Evolutionary conservation across 495 filamentous ascomycete genomes (phyloP).

Genomic region (Parmelia sp.): DNA sequence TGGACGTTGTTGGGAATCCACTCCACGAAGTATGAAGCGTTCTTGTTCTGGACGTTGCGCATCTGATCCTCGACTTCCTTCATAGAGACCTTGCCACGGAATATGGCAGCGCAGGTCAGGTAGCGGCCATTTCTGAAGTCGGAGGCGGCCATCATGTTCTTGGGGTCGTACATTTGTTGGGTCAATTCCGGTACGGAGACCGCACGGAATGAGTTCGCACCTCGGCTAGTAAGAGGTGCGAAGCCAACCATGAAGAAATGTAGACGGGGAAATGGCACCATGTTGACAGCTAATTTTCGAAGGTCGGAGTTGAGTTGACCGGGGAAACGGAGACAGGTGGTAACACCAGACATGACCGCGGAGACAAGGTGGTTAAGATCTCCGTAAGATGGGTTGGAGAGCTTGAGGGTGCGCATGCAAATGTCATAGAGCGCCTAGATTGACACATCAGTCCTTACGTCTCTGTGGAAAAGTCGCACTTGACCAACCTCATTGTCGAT

Average conservation of each 20-base stretch:
- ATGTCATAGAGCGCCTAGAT: constrained; percentile 92
- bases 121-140: constrained; percentile 99
- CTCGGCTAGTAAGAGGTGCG: constrained; percentile 94
- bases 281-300: constrained; percentile 99
- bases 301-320: constrained; percentile 99
- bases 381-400: constrained; percentile 95
- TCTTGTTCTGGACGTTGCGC: constrained; percentile 99
- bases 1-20: constrained; percentile 99
- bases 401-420: constrained; percentile 99
- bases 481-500: constrained; percentile 90
- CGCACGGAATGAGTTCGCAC: constrained; percentile 91
- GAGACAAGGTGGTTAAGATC: constrained; percentile 99
- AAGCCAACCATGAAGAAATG: constrained; percentile 99
- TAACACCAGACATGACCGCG: constrained; percentile 99
- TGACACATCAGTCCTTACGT: constrained; percentile 24
- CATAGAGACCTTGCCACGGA: constrained; percentile 99
- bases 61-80: constrained; percentile 99
- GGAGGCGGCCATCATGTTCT: constrained; percentile 99
- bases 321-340: constrained; percentile 97
- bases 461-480: background rate
- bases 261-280: constrained; percentile 99
- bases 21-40: constrained; percentile 99
- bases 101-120: constrained; percentile 99
- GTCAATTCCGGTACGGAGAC: constrained; percentile 97
- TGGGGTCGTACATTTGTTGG: constrained; percentile 99